Evolutionary conservation across 768 basidiomycete species (phyloP), one percentile per base, ranked within the genome.

Genomic region (Boletus sp.): DNA sequence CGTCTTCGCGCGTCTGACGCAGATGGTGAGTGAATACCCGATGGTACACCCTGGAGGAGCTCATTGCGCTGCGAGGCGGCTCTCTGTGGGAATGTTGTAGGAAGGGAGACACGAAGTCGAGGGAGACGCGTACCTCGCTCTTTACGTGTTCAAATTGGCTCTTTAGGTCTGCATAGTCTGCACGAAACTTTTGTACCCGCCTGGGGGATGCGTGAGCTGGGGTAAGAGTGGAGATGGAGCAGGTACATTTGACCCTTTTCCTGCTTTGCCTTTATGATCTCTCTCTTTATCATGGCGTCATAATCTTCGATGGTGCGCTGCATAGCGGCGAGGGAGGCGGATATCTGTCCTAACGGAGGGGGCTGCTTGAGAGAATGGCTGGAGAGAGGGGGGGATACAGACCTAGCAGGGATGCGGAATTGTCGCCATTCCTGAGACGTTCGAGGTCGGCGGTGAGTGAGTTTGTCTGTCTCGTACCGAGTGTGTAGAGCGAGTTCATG

Each of bases 401-500:
- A 95, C 94, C 94, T 77, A 92, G 75, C 33, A 96, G 74, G 17
- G 93, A 84, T 0, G 90, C 81, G 14, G 91, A 90, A 46, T 76
- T 77, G 64, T 95, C 93, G 13, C 91, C 92, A 73, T 79, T 83
- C 50, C 84, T 82, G 60, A 98, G 78, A 25, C 87, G 81, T 57
- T 92, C 88, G 37, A 98, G 74, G 75, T 98, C 95, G 5, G 88
- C 82, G 60, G 90, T 84, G 42, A 98, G 81, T 0, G 91, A 90
- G 68, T 84, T 87, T 30, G 93, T 92, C 71, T 98, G 95, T 34
- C 95, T 83, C 19, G 96, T 88, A 3, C 93, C 95, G 38, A 90
- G 87, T 0, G 93, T 93, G 74, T 97, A 98, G 15, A 98, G 79
- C 34, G 93, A 94, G 73, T 98, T 96, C 95, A 98, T 98, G 37